Evolutionary conservation across 2,329 filamentous ascomycete genomes (phyloP), one percentile per base, ranked within the genome.

Genomic region (Mariannaea sp.): DNA sequence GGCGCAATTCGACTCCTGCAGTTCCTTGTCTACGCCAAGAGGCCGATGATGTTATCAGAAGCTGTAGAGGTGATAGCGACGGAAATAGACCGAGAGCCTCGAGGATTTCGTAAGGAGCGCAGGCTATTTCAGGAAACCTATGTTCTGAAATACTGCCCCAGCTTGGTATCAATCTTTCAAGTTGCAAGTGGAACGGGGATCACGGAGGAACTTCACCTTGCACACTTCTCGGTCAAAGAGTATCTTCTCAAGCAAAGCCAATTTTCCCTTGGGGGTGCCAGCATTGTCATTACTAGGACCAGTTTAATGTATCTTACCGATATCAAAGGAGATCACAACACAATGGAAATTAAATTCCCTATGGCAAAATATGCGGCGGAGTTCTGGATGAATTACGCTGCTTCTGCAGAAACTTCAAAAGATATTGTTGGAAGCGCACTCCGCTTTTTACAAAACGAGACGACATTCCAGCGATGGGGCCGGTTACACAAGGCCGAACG

Each of bases 171-270:
- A 4, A 22, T 64, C 30, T 17, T 49, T 24, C 8, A 26, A 6
- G 58, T 2, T 8, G 5, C 22, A 24, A 26, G 24, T 10, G 3
- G 8, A 38, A 8, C 5, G 5, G 22, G 22, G 22, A 24, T 24
- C 22, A 24, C 1, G 26, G 2, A 12, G 5, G 56, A 62, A 33
- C 50, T 68, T 0, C 64, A 64, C 4, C 48, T 69, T 10, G 54
- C 65, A 9, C 62, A 68, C n/a, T 60, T 65, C 16, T 65, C 65
- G 0, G 62, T 67, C 2, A 62, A 65, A 24, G 60, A 68, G 35
- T 66, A 59, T 24, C 58, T 68, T 24, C 35, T 60, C 3, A 13
- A 20, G 10, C 22, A n/a, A 3, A 33, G 47, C 19, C 55, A 60
- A 12, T 16, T 42, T 2, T 24, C 52, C 3, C 22, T 24, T 5